Base-by-base conservation (phyloP, 208 protist species). In the Crithidia expoeki region DNA sequence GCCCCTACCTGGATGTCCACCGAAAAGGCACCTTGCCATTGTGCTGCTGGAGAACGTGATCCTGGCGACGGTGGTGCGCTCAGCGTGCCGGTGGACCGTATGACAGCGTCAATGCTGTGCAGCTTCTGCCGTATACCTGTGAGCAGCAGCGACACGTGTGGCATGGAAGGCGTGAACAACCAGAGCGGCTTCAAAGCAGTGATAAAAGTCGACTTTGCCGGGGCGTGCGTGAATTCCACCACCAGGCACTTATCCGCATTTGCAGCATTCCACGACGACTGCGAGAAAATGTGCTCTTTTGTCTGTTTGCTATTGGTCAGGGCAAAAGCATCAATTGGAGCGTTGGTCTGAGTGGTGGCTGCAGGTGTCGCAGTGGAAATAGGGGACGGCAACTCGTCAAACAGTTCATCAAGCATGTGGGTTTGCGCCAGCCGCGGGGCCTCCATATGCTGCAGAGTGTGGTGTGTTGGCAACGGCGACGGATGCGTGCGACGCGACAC, bases 91-190 rank as follows among this genome's bases (percentile, higher is more conserved):
- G 33, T 30, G 25, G 34, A 14, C 9, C 7, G 36, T 4, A 65
- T 19, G 11, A 19, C 53, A 5, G 28, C 10, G n/a, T 21, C 36
- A 10, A 49, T 33, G 19, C n/a, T 25, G 4, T 28, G 4, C 47
- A 72, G 12, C 25, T 72, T 63, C 28, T 47, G 30, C 5, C 63
- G 58, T 21, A 68, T 6, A 2, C 64, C 64, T 10, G 36, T 12
- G 27, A 77, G 46, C 32, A 67, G 30, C 28, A 32, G 40, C 3
- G 61, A 67, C 33, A 57, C 16, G 61, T 57, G 61, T 16, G 47
- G 1, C 72, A 67, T 58, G 23, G 72, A 77, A 27, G 72, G 72
- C 28, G 72, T 56, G 2, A 77, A 36, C 27, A 77, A 19, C 72
- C 72, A 77, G 42, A 77, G 38, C 17, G 72, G 58, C 42, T 25